Base-by-base conservation (phyloP, 768 basidiomycete genomes). In the Cystofilobasidium macerans region DNA sequence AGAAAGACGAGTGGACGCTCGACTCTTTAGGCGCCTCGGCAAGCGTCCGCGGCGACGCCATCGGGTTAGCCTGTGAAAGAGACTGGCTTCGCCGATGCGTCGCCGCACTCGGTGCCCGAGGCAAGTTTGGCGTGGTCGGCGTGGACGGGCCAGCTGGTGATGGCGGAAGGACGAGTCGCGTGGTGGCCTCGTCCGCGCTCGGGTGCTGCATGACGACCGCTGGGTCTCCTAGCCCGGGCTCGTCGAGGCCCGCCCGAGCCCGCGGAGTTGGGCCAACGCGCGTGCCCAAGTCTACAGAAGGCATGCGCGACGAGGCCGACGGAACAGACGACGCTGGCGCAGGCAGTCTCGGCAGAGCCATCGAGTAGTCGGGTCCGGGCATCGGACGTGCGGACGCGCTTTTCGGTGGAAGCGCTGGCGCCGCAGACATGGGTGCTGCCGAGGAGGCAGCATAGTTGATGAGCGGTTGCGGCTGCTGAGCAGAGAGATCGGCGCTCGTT, bases 21-120 rank as follows among this genome's bases (percentile, higher is more conserved):
- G 64, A 40, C 26, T 30, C 64, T 11, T n/a, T 36, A 2, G 54
- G 42, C 26, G 30, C 33, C 22, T 65, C 45, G 24, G 45, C 51
- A 6, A n/a, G 45, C 5, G 61, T 22, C n/a, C 61, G 61, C 18
- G 47, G 32, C n/a, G 40, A 16, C 24, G 40, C 6, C 26, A 42
- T 47, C 22, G 38, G 14, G 22, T 47, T 40, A 3, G 53, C 35
- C 36, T 62, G 61, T 1, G 70, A 85, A 75, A 91, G 80, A 72
- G 87, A 88, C 74, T 90, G 89, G 68, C 87, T 89, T 62, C 88
- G 80, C 61, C 85, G 80, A 75, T 92, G 89, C 7, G 85, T 87
- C 35, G 85, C 85, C 5, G 85, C 86, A 11, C 86, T 83, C 2
- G 89, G 88, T 1, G 86, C 83, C 40, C 86, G 80, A 0, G 86